Evolutionary conservation across 208 protist species (phyloP), one percentile per base, ranked within the genome.

Genomic region (Wallacemonas collosoma): DNA sequence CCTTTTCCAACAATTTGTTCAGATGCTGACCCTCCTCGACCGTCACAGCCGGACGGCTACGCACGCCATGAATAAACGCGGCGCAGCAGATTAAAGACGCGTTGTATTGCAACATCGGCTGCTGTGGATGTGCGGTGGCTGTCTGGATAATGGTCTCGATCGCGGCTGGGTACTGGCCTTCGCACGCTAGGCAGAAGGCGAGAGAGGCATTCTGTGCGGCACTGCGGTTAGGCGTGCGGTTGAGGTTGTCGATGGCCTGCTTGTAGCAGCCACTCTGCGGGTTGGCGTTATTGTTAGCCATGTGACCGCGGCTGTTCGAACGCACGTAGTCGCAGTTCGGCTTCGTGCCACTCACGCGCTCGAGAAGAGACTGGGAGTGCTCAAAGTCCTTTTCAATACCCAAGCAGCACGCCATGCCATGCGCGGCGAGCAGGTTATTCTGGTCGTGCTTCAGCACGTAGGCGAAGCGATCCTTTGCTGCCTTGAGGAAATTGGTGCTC

Each of bases 391-490:
- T 77, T 71, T 90, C 86, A 0, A 94, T 69, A 17, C 83, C 89
- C 38, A 93, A 69, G 80, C 91, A 96, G 77, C 89, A 96, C 48
- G 89, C 89, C 48, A 93, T 72, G 41, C 91, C 91, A 75, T 96
- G 91, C 3, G 88, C 89, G 1, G 89, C 91, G 3, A 94, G 68
- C 9, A 96, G 75, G 68, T 96, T 96, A 47, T 77, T 76, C 48
- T 79, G 68, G 61, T 96, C 91, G 62, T 77, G 61, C 14, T 73
- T 58, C 48, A 96, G 80, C 2, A 83, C 89, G 38, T 83, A 79
- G n/a, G 45, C 36, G 73, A 89, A 96, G 11, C 77, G 71, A 40
- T 88, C 75, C 74, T 86, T 85, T 3, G 82, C 89, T 63, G 12
- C 79, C 58, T 50, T 67, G 48, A 88, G 64, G 36, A 75, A 93